A percentile compares a stretch with the other conserved stretches of the same genome.
These are phyloP conservation scores for Liquidambar formosana DNA, from an alignment of 164 flowering plant genomes.

Conservation along the genomic window DNA sequence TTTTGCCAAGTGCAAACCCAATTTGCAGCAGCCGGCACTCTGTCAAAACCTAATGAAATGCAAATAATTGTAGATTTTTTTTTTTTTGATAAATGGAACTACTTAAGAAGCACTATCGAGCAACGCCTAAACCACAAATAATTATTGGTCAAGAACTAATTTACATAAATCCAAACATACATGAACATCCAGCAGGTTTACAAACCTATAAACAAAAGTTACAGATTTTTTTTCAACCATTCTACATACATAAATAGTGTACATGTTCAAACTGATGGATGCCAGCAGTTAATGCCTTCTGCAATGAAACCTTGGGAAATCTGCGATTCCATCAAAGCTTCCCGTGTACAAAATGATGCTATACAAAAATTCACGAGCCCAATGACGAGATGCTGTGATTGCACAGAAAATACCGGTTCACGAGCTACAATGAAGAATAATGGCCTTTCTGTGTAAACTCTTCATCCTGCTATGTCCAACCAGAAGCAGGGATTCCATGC, in stretches of 20 bases:
- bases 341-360: slow-evolving; percentile 9
- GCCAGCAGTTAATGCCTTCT: slow-evolving; percentile 2
- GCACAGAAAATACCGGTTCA: not conserved
- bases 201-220: slow-evolving; percentile 24
- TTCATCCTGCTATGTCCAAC: slow-evolving; percentile 31
- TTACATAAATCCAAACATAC: slow-evolving; percentile 1
- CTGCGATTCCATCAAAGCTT: slow-evolving; percentile 4
- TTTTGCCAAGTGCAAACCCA: not conserved
- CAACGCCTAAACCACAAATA: not conserved
- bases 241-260: slow-evolving; percentile 9
- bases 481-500: slow-evolving; percentile 74
- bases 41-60: not conserved
- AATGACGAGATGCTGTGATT: slow-evolving; percentile 4
- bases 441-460: not conserved
- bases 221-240: not conserved
- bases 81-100: too few relatives aligned
- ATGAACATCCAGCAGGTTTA: slow-evolving; percentile 1
- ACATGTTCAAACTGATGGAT: not conserved
- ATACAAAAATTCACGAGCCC: slow-evolving; percentile 11
- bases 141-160: not conserved
- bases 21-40: not conserved
- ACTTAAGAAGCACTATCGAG: too few relatives aligned
- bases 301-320: not conserved
- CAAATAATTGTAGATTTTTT: not conserved
- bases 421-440: not conserved